A percentile compares a stretch with the other conserved stretches of the same genome.
Conservation (phyloP, 2,329 filamentous ascomycete genomes). For the Hypoxylon sp. region DNA sequence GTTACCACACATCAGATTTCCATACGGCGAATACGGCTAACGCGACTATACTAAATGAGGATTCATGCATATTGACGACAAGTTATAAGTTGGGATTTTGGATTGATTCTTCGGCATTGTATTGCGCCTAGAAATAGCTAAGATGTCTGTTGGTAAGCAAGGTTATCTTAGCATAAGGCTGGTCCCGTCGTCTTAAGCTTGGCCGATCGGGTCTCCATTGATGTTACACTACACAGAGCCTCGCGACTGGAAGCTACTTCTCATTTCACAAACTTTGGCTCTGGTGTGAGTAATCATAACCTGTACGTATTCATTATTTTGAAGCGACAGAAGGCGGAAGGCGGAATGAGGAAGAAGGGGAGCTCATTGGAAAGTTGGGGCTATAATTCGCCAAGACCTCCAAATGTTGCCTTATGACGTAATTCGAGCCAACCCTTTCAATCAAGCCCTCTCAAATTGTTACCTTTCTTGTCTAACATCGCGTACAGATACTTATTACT, state of each 20-base stretch:
- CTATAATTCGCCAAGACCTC: constrained; percentile 40
- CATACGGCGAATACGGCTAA: constrained; percentile 1
- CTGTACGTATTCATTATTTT: constrained; percentile 31
- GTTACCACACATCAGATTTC: constrained; percentile 15
- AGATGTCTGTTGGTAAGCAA: background rate
- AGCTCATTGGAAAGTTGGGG: constrained; percentile 22
- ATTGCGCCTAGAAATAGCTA: constrained; percentile 5
- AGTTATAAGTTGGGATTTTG: background rate
- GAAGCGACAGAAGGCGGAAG: constrained; percentile 12
- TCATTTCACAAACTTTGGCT: constrained; percentile 5
- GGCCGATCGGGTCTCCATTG: background rate
- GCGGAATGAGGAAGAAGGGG: constrained; percentile 1
- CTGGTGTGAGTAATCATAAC: constrained; percentile 33
- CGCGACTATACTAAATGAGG: constrained; percentile 29
- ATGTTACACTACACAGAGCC: constrained; percentile 37
- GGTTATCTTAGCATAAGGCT: constrained; percentile 26
- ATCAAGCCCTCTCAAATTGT: constrained; percentile 9
- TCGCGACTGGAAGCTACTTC: constrained; percentile 32
- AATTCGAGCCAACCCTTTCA: constrained; percentile 25
- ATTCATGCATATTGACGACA: constrained; percentile 20
- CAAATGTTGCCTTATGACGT: constrained; percentile 35
- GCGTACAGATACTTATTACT: constrained; percentile 16
- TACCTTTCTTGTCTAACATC: constrained; percentile 4
- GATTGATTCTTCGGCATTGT: background rate
- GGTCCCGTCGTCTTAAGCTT: background rate